A percentile compares a stretch with the other conserved stretches of the same genome.
Evolutionary conservation across 2,329 filamentous ascomycete species (phyloP).

Genomic region (Fusarium globosum): DNA sequence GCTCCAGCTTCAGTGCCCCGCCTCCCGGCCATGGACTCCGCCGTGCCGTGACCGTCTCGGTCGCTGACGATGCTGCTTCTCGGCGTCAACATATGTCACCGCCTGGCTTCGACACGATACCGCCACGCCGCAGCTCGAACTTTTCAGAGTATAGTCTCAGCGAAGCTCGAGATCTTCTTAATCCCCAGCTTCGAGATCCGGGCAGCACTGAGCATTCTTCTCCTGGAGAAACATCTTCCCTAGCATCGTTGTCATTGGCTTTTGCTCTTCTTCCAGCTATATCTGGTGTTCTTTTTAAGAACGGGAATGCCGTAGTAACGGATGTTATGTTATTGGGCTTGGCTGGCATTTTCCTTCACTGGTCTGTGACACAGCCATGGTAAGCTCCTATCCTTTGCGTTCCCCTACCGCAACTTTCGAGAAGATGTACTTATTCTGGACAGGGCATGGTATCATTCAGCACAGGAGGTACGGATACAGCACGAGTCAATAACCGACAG

Average conservation of each 20-base stretch:
- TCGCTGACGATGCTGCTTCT: slow-evolving; percentile 28
- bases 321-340: slow-evolving; percentile 85
- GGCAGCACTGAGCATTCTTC: slow-evolving; percentile 47
- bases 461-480: slow-evolving; percentile 69
- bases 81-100: slow-evolving; percentile 29
- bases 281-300: slow-evolving; percentile 85
- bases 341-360: slow-evolving; percentile 88
- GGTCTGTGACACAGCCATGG: slow-evolving; percentile 93
- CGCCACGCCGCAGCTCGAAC: slow-evolving; percentile 76
- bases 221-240: slow-evolving; percentile 69
- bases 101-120: slow-evolving; percentile 43
- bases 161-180: slow-evolving; percentile 76
- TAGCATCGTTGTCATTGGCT: slow-evolving; percentile 83
- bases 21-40: slow-evolving; percentile 53
- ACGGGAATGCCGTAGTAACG: slow-evolving; percentile 85
- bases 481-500: slow-evolving; percentile 58
- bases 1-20: slow-evolving; percentile 39
- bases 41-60: slow-evolving; percentile 55
- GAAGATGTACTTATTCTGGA: slow-evolving; percentile 11
- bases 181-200: slow-evolving; percentile 57
- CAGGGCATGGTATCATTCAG: slow-evolving; percentile 74
- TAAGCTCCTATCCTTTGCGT: slow-evolving; percentile 53
- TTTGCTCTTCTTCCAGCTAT: slow-evolving; percentile 88
- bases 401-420: neutral
- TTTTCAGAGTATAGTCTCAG: slow-evolving; percentile 80